Conservation (phyloP, 768 basidiomycete genomes). For the Tephrocybe sp. region DNA sequence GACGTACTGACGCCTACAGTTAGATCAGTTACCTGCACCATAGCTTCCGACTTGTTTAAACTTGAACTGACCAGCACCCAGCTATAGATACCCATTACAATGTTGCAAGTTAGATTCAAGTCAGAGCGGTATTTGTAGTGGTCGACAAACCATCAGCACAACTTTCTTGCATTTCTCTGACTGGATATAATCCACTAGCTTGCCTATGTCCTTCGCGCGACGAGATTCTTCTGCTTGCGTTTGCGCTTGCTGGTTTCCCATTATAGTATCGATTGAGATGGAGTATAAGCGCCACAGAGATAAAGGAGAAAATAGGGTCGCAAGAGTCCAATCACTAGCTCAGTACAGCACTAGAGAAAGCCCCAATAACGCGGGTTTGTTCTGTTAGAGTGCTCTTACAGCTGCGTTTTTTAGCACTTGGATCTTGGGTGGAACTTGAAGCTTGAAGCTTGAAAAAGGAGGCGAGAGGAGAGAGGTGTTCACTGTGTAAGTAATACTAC, state of each 20-base stretch:
- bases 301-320: no score
- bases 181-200: constrained; percentile 65
- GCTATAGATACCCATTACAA: constrained; percentile 30
- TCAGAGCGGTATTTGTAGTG: constrained; percentile 1
- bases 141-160: constrained; percentile 63
- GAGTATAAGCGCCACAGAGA: no score
- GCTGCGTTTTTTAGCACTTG: no score
- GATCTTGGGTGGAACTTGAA: constrained; percentile 10
- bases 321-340: no score
- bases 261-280: background rate
- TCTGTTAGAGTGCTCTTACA: no score
- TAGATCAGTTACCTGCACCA: background rate
- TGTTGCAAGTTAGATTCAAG: background rate
- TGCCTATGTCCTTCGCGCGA: constrained; percentile 29
- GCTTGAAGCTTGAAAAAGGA: constrained; percentile 16
- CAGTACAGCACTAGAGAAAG: no score
- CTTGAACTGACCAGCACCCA: constrained; percentile 59
- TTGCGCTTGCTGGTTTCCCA: background rate
- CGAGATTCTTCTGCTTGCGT: constrained; percentile 4
- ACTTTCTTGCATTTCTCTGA: constrained; percentile 66
- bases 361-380: no score
- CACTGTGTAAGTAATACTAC: constrained; percentile 22
- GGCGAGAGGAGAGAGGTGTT: constrained; percentile 20
- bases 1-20: constrained; percentile 66
- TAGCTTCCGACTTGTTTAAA: background rate